A percentile compares a stretch with the other conserved stretches of the same genome.
These are phyloP conservation scores for Solanum virginianum DNA, from an alignment of 257 asterid species.

Conservation along the genomic window DNA sequence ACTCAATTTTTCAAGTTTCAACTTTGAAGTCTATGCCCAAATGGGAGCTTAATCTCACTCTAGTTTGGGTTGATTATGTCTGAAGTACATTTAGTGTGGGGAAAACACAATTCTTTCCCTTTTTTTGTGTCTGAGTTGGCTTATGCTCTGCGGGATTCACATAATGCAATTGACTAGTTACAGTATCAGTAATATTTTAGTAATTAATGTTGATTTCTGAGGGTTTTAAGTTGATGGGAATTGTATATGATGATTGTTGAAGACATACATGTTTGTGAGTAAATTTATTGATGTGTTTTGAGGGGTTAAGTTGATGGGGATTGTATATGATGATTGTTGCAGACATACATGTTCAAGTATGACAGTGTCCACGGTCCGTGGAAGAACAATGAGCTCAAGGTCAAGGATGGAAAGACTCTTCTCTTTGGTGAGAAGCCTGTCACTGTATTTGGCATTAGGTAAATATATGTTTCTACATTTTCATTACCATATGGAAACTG, in stretches of 20 bases:
- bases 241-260: background rate
- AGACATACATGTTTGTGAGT: slow-evolving; percentile 72
- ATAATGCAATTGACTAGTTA: background rate
- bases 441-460: slow-evolving; percentile 57
- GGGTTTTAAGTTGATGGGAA: background rate
- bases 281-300: background rate
- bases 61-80: background rate
- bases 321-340: background rate
- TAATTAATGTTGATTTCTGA: background rate
- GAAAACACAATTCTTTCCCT: background rate
- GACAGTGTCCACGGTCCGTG: slow-evolving; percentile 81
- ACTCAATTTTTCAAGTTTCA: too few relatives aligned
- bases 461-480: background rate
- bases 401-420: slow-evolving; percentile 71
- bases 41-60: background rate
- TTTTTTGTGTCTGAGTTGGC: background rate
- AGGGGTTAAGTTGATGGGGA: background rate
- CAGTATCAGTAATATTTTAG: background rate
- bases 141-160: background rate
- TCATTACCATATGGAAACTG: background rate
- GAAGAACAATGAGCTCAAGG: slow-evolving; percentile 54
- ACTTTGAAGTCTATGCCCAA: too few relatives aligned
- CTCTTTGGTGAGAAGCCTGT: slow-evolving; percentile 68
- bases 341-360: slow-evolving; percentile 65
- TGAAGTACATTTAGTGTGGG: background rate